phyloP scores from a whole-genome alignment of 2,329 filamentous ascomycete species.

The Coniosporium tulheliwenetii region DNA sequence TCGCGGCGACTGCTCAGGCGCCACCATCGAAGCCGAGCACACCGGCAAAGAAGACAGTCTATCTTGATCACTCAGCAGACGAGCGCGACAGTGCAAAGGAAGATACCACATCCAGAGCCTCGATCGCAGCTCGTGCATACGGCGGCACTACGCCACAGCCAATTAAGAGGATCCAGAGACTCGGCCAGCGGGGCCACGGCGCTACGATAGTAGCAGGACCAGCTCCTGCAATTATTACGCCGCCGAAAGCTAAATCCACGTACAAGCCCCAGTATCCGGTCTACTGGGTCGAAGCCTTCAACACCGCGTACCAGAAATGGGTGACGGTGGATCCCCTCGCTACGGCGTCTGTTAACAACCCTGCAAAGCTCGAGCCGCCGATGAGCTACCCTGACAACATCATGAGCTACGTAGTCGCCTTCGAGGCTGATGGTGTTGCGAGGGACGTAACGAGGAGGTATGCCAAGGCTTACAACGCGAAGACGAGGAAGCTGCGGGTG shows the following conservation, averaged over 20 bases:
- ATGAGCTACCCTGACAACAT: constrained; percentile 59
- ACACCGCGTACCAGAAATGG: constrained; percentile 80
- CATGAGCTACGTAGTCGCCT: constrained; percentile 72
- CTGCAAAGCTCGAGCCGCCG: constrained; percentile 67
- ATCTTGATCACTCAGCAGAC: constrained; percentile 14
- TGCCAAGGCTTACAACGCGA: constrained; percentile 75
- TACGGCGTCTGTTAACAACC: constrained; percentile 62
- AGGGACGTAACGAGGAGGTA: constrained; percentile 83
- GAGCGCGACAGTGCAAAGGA: neutral
- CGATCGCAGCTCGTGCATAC: no score
- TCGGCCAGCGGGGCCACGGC: constrained; percentile 15
- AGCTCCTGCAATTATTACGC: constrained; percentile 5
- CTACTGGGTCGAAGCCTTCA: constrained; percentile 90
- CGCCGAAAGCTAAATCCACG: constrained; percentile 28
- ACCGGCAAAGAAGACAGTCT: constrained; percentile 16
- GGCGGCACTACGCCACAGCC: no score
- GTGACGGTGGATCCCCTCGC: constrained; percentile 74
- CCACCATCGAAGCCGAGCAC: constrained; percentile 27
- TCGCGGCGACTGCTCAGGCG: constrained; percentile 31
- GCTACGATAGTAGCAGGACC: constrained; percentile 1
- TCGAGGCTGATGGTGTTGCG: constrained; percentile 63
- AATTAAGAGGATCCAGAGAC: constrained; percentile 6
- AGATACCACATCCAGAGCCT: neutral
- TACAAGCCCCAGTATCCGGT: constrained; percentile 65
- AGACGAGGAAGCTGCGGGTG: constrained; percentile 69